A percentile compares a stretch with the other conserved stretches of the same genome.
Conservation (phyloP, 805 yeast species). For the Barnettozyma vustinii region DNA sequence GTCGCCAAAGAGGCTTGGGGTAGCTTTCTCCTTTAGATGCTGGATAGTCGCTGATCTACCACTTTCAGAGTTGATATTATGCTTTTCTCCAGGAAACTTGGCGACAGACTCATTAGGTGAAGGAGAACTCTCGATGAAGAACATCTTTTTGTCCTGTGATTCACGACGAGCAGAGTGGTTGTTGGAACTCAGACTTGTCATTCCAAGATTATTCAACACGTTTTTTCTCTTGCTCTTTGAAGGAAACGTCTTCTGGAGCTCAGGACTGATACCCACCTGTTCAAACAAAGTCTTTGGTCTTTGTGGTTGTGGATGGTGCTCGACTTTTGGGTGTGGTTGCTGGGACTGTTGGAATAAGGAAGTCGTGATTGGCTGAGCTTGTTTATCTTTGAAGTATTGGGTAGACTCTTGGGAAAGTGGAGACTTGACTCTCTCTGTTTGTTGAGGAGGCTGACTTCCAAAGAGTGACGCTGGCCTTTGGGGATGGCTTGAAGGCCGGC, state of each 20-base stretch:
- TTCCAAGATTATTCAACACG: slow-evolving; percentile 23
- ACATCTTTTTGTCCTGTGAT: slow-evolving; percentile 23
- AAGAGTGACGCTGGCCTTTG: slow-evolving; percentile 5
- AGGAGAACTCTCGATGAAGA: slow-evolving; percentile 28
- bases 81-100: background rate
- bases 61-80: slow-evolving; percentile 4
- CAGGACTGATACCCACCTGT: slow-evolving; percentile 24
- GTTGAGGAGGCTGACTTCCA: slow-evolving; percentile 1
- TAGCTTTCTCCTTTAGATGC: background rate
- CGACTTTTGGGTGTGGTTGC: slow-evolving; percentile 2
- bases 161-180: slow-evolving; percentile 9
- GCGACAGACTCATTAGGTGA: slow-evolving; percentile 24
- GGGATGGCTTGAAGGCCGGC: background rate
- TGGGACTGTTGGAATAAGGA: slow-evolving; percentile 3
- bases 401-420: slow-evolving; percentile 24
- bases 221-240: slow-evolving; percentile 18
- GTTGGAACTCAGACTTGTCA: slow-evolving; percentile 18
- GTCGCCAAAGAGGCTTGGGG: slow-evolving; percentile 4
- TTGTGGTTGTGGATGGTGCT: slow-evolving; percentile 1
- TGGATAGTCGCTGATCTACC: background rate
- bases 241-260: slow-evolving; percentile 11
- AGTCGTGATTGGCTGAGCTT: background rate
- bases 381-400: background rate
- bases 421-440: slow-evolving; percentile 18
- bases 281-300: slow-evolving; percentile 17